Base-by-base conservation (phyloP, 2,329 filamentous ascomycete species). In the Colletotrichum liriopes region DNA sequence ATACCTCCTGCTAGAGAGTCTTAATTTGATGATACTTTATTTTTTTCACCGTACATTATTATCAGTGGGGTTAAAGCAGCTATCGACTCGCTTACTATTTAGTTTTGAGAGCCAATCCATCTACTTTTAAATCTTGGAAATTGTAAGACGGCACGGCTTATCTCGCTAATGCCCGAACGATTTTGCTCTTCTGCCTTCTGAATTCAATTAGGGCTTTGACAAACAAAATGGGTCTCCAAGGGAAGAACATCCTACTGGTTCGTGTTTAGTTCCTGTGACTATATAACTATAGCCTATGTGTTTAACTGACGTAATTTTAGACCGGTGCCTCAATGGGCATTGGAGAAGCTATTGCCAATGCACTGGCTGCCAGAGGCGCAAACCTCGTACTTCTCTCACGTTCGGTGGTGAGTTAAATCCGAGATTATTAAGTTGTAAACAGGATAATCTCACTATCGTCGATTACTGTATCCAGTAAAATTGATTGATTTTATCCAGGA, bases 281-380 rank as follows among this genome's bases (percentile, higher is more conserved):
- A 32, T 32, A 6, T 32, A 3, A 32, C 6, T 32, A 32, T 32
- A 2, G 7, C 55, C 41, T 5, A 58, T 35, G 12, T 35, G 18
- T 39, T 2, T 14, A 6, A 32, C 29, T 32, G 29, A 32, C 4
- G 6, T 32, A 32, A 5, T 32, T 32, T 67, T 67, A 64, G 76
- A 86, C 81, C 1, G 82, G 82, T n/a, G 84, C 82, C 29, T 84
- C 80, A 1, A 85, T 84, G 83, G 85, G 85, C 52, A 87, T 87
- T 45, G 85, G 85, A 23, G 82, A 81, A 54, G 79, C 82, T 5
- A 86, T 86, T 32, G 83, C 84, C 8, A 74, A 75, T 5, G 75
- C 80, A 5, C 75, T 86, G 5, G 84, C 82, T 16, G 73, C 77
- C 16, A 78, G 82, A 60, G 80, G 80, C 2, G 82, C 82, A 5